phyloP scores from a whole-genome alignment of 2,329 filamentous ascomycete genomes.

The Myriosclerotinia duriaeana region DNA sequence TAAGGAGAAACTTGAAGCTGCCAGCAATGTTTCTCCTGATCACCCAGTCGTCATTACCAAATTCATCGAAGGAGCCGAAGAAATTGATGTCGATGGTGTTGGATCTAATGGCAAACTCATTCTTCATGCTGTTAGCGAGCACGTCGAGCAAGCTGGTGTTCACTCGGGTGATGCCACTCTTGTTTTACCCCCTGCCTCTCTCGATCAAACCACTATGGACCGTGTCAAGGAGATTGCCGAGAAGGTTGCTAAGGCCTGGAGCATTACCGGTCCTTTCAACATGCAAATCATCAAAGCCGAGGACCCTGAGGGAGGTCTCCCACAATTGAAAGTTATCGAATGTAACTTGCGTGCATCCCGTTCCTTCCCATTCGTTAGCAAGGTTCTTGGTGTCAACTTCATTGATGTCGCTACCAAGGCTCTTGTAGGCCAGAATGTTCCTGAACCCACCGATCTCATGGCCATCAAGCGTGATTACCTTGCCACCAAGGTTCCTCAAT shows the following conservation, averaged over 20 bases:
- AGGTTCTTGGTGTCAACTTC: conserved; percentile 95
- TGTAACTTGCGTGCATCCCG: conserved; percentile 97
- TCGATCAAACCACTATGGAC: conserved; percentile 74
- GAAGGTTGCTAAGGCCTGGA: conserved; percentile 97
- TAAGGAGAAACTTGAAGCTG: conserved; percentile 90
- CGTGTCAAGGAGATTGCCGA: conserved; percentile 93
- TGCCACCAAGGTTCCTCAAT: conserved; percentile 97
- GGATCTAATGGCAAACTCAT: conserved; percentile 82
- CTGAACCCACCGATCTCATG: conserved; percentile 86
- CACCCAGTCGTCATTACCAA: conserved; percentile 98
- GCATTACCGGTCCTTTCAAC: conserved; percentile 97
- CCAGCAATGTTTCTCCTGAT: conserved; percentile 86
- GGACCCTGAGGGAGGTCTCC: conserved; percentile 69
- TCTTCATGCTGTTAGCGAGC: conserved; percentile 89
- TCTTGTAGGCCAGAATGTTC: conserved; percentile 80
- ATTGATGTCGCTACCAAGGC: conserved; percentile 91
- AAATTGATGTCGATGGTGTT: conserved; percentile 95
- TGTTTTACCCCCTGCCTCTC: conserved; percentile 79
- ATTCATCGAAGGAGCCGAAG: conserved; percentile 94
- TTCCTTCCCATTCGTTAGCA: conserved; percentile 97
- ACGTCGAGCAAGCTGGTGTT: conserved; percentile 95
- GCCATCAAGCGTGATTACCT: conserved; percentile 83
- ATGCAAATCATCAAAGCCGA: conserved; percentile 99
- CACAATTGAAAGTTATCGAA: conserved; percentile 91
- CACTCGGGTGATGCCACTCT: conserved; percentile 97